Evolutionary conservation across 108 stramenopile genomes (phyloP).

Genomic region (Asterionellopsis glacialis): DNA sequence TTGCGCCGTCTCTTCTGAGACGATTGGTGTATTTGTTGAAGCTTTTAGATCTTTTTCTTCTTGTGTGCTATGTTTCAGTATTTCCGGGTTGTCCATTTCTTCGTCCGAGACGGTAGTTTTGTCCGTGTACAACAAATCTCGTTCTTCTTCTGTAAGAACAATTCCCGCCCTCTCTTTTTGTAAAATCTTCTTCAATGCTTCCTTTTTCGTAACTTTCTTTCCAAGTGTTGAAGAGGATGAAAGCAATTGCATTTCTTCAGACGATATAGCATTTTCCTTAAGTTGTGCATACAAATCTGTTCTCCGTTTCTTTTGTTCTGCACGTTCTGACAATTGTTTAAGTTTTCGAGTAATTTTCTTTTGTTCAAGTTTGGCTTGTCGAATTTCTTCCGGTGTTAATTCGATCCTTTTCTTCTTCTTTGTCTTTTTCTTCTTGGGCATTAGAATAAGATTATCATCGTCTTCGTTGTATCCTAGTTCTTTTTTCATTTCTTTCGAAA

Average conservation of each 20-base stretch:
- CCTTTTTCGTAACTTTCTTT: slow-evolving; percentile 53
- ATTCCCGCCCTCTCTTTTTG: slow-evolving; percentile 69
- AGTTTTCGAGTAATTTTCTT: slow-evolving; percentile 70
- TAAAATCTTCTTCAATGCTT: slow-evolving; percentile 51
- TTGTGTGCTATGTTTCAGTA: neutral
- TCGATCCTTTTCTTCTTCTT: slow-evolving; percentile 40
- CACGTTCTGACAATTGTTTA: slow-evolving; percentile 58
- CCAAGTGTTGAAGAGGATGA: slow-evolving; percentile 10
- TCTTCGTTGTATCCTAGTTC: slow-evolving; percentile 34
- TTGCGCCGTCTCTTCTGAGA: too few relatives aligned
- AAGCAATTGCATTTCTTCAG: slow-evolving; percentile 23
- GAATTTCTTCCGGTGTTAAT: slow-evolving; percentile 69
- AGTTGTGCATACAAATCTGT: slow-evolving; percentile 58
- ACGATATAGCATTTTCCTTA: slow-evolving; percentile 34
- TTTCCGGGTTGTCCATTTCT: neutral
- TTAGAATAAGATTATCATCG: slow-evolving; percentile 36
- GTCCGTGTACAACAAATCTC: slow-evolving; percentile 55
- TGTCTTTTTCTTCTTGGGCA: slow-evolving; percentile 40
- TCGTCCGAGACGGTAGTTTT: neutral
- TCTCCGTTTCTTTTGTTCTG: slow-evolving; percentile 57
- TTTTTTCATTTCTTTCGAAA: slow-evolving; percentile 55
- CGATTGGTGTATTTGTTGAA: too few relatives aligned
- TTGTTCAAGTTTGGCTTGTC: slow-evolving; percentile 56
- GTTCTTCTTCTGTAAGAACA: slow-evolving; percentile 59
- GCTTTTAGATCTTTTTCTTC: too few relatives aligned